phyloP scores from a whole-genome alignment of 345 rosid species.

The Isatis tinctoria region DNA sequence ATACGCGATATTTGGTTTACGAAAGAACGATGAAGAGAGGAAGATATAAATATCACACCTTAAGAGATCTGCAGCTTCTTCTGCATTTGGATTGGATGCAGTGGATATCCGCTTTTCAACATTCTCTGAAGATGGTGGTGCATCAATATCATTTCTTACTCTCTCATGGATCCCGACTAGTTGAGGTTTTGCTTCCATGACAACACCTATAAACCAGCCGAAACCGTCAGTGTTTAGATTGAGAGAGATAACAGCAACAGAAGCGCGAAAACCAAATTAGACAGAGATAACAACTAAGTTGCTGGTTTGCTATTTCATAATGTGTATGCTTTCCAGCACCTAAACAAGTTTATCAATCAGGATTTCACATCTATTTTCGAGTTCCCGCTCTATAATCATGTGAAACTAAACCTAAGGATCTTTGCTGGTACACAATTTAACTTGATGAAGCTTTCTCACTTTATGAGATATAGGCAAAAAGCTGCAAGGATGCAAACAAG shows the following conservation, averaged over 20 bases:
- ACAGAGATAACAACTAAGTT: neutral
- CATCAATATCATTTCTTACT: constrained; percentile 76
- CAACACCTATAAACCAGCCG: constrained; percentile 49
- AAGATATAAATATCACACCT: constrained; percentile 41
- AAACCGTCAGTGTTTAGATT: constrained; percentile 3
- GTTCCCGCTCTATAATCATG: neutral
- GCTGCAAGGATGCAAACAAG: neutral
- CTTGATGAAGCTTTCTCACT: neutral
- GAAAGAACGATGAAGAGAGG: neutral
- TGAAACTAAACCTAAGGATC: neutral
- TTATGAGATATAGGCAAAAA: neutral
- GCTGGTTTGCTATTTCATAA: neutral
- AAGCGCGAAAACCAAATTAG: neutral
- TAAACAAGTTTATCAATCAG: neutral
- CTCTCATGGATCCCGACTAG: constrained; percentile 86
- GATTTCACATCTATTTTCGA: neutral
- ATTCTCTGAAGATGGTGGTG: constrained; percentile 48
- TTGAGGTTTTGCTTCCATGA: constrained; percentile 77
- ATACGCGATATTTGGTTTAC: neutral
- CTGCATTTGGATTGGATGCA: constrained; percentile 80
- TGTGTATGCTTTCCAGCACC: neutral
- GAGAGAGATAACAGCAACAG: neutral
- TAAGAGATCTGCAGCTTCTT: constrained; percentile 88
- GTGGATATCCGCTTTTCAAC: constrained; percentile 55
- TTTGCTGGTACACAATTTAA: neutral